Base-by-base conservation (phyloP, 441 rosid species). In the Populus tomentosa region DNA sequence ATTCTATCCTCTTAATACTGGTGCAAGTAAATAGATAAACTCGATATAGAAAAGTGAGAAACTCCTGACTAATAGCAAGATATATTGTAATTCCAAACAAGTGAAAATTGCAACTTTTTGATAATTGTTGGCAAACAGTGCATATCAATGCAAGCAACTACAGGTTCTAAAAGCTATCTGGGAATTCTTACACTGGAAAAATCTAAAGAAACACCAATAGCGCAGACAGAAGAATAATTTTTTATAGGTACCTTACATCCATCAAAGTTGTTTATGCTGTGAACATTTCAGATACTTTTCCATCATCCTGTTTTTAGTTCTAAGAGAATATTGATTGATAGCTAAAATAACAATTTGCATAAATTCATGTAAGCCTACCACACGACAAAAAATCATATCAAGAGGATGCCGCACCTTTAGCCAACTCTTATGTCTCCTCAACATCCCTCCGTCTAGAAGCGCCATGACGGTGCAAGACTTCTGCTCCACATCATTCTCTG, bases 361-460 rank as follows among this genome's bases (percentile, higher is more conserved):
- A 35, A 62, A 62, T n/a, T 59, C 64, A 18, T 28, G 7, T 24
- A 72, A n/a, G 75, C 71, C 46, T 21, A 66, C 62, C 35, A 63
- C 69, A 68, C 2, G 13, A 62, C 18, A 70, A 56, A 33, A 24
- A 69, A 67, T 10, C 8, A 53, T 50, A n/a, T 28, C 21, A 69
- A 50, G 28, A 65, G 28, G 40, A 71, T 16, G 38, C 28, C 64
- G 7, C 68, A 90, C 99, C 98, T 92, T 95, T 61, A 92, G 79
- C 98, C 98, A 95, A 87, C 89, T 92, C 86, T 84, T 92, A 42
- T 90, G 97, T 80, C 97, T 89, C 87, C 77, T 85, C 82, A 92
- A 80, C 87, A 84, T 86, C 65, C 94, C 95, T 79, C 98, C 98
- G 79, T 93, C 98, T 78, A 92, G 82, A 77, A 95, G 97, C 40